Conservation (phyloP, 2,329 filamentous ascomycete species). For the Ophiosphaerella narmari region DNA sequence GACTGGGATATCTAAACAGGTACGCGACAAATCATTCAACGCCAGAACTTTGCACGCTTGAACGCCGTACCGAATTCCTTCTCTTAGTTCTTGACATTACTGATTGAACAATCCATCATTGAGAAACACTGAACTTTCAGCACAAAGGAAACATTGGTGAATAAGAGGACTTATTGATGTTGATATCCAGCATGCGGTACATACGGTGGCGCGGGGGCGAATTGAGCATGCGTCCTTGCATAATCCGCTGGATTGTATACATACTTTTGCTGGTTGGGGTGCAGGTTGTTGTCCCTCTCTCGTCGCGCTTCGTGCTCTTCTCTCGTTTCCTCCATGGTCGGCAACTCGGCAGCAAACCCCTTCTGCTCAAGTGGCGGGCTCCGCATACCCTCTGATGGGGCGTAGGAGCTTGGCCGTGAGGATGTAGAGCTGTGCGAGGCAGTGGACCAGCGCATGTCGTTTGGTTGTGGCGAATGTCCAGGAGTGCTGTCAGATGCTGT, state of each 20-base stretch:
- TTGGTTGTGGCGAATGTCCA: constrained; percentile 29
- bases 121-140: no score
- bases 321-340: constrained; percentile 42
- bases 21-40: no score
- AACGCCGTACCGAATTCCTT: no score
- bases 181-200: constrained; percentile 5
- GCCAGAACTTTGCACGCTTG: no score
- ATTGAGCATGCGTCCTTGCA: constrained; percentile 21
- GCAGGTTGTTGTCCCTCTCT: constrained; percentile 22
- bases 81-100: no score
- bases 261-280: constrained; percentile 28
- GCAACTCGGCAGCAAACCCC: constrained; percentile 39
- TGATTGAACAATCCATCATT: no score
- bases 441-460: constrained; percentile 40
- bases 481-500: constrained; percentile 22
- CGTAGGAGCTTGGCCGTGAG: constrained; percentile 44
- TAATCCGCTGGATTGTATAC: constrained; percentile 44
- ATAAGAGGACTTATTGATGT: no score
- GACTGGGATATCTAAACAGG: no score
- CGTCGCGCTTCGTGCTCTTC: constrained; percentile 36
- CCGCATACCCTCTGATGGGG: constrained; percentile 40
- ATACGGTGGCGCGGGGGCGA: constrained; percentile 12
- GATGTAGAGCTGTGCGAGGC: constrained; percentile 30
- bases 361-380: constrained; percentile 42
- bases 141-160: no score